Evolutionary conservation across 192 early-diverging fungal genomes (phyloP), one percentile per base, ranked within the genome.

Genomic region (Pilobolus umbonatus): DNA sequence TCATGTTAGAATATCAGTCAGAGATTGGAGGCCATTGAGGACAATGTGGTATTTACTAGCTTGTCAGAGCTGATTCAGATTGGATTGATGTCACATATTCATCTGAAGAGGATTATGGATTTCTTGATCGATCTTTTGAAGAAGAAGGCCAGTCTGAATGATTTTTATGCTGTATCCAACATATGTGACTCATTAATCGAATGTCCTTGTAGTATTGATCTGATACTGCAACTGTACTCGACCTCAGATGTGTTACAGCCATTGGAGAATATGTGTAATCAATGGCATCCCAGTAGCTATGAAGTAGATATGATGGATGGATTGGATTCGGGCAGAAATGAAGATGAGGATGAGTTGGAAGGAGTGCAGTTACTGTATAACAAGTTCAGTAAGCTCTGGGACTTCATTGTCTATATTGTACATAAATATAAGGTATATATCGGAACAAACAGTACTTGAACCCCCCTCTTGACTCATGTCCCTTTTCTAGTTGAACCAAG

Each of bases 321-420:
- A 29, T 46, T 36, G 3, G 56, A 52, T 30, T 14, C 14, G 12
- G 40, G 32, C 1, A 15, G 29, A 9, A 46, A 26, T 21, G 44
- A 35, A 12, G 48, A 25, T 48, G 46, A 66, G 4, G 64, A 66
- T 1, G 64, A 66, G 21, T 32, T 57, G 4, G 65, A 72, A 7
- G 60, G 57, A 22, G 54, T 67, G 2, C 55, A 73, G 17, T 45
- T 25, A 40, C 39, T 31, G 2, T 71, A 65, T 56, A 32, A 43
- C 32, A 47, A 71, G 34, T 71, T 65, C 53, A 59, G 68, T 9
- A 55, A 60, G 28, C 29, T 71, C 4, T 71, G 68, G 68, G 52
- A 42, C 43, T 64, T 71, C 21, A 40, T 65, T 22, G 31, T 43
- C 4, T 35, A 47, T 14, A 44, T 65, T 0, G 44, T 62, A 6